Conservation (phyloP, 441 rosid species). For the Erodium trifolium region DNA sequence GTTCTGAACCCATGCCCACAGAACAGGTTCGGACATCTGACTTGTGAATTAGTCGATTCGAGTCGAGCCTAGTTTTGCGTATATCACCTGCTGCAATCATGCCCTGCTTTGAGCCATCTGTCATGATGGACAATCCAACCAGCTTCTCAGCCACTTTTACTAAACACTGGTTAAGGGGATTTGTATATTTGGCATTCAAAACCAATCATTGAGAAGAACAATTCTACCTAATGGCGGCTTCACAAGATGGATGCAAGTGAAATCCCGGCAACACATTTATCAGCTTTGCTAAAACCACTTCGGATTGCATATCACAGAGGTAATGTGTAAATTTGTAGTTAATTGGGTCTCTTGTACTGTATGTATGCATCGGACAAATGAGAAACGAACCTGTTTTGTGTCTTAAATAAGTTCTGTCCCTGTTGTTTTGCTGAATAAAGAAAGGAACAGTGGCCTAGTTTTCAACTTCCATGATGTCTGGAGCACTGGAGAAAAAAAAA, state of each 20-base stretch:
- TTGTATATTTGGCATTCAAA: too few species aligned
- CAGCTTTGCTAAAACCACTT: not conserved
- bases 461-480: slow-evolving; percentile 1
- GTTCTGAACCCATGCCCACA: slow-evolving; percentile 41
- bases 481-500: not conserved
- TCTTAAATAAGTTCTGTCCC: not conserved
- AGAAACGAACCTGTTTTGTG: not conserved
- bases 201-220: not conserved
- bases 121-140: slow-evolving; percentile 1
- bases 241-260: not conserved
- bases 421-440: not conserved
- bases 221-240: not conserved
- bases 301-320: not conserved
- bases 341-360: not conserved
- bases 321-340: not conserved
- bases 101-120: too few species aligned
- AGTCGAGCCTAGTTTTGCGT: not conserved
- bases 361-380: too few species aligned
- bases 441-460: not conserved
- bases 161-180: too few species aligned
- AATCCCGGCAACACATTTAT: not conserved
- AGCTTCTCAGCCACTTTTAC: not conserved
- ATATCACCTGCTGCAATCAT: too few species aligned
- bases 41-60: not conserved
- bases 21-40: slow-evolving; percentile 27